A percentile compares a stretch with the other conserved stretches of the same genome.
phyloP scores from a whole-genome alignment of 768 basidiomycete genomes.

The Lactarius akahatsu region DNA sequence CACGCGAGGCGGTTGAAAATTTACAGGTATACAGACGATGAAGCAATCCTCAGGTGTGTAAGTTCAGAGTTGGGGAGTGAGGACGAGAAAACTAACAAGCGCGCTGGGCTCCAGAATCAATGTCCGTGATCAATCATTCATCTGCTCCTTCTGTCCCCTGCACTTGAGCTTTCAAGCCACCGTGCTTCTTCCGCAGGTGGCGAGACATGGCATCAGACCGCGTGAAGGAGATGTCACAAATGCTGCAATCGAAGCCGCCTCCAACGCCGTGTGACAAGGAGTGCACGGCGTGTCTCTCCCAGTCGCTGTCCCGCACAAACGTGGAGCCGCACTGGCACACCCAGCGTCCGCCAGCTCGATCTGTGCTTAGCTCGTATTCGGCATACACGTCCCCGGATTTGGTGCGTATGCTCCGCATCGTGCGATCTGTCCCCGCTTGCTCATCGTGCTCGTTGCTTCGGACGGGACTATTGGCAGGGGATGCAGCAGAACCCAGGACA shows the following conservation, averaged over 20 bases:
- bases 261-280: constrained; percentile 18
- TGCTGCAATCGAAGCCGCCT: constrained; percentile 20
- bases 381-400: constrained; percentile 20
- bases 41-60: background rate
- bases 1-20: background rate
- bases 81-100: background rate
- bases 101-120: background rate
- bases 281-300: constrained; percentile 25
- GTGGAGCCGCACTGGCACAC: constrained; percentile 23
- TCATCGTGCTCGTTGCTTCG: background rate
- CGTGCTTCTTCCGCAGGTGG: constrained; percentile 26
- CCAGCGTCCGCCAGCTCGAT: constrained; percentile 15
- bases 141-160: background rate
- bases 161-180: background rate
- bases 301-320: constrained; percentile 25
- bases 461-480: background rate
- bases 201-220: constrained; percentile 25
- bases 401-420: constrained; percentile 21
- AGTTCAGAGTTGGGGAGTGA: background rate
- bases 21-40: constrained; percentile 1
- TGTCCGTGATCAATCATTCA: background rate
- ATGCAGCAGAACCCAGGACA: background rate
- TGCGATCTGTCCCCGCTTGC: constrained; percentile 2
- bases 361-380: constrained; percentile 1
- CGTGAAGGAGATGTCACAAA: constrained; percentile 25